Conservation (phyloP, 345 rosid species). For the Syzygium oleosum region DNA sequence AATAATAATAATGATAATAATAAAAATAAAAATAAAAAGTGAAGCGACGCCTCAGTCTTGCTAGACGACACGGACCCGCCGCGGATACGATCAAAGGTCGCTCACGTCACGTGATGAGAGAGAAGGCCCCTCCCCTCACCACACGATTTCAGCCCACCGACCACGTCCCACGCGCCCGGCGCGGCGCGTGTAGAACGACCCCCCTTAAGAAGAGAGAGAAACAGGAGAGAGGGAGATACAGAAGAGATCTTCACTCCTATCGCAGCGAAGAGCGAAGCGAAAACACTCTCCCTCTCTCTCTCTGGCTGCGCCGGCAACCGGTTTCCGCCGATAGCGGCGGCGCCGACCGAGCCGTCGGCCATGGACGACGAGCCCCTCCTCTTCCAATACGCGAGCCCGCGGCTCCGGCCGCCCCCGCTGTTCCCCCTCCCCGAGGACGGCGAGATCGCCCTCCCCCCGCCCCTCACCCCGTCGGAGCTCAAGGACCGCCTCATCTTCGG, state of each 20-base stretch:
- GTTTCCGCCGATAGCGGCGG: background rate
- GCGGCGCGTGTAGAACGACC: too few relatives aligned
- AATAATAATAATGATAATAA: background rate
- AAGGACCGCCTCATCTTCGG: slow-evolving; percentile 72
- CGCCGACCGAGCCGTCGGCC: background rate
- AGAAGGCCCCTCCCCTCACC: too few relatives aligned
- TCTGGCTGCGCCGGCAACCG: background rate
- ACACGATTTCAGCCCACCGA: too few relatives aligned
- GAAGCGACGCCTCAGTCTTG: background rate
- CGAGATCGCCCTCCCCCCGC: slow-evolving; percentile 48
- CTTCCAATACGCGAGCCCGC: slow-evolving; percentile 20
- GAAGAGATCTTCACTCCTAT: background rate
- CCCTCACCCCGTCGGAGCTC: slow-evolving; percentile 57
- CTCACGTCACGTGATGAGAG: background rate
- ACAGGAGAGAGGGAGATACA: too few relatives aligned
- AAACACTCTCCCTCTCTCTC: background rate
- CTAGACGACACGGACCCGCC: background rate
- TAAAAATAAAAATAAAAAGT: background rate
- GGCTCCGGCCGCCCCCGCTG: slow-evolving; percentile 30
- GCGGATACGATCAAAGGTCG: background rate
- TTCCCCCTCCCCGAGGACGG: slow-evolving; percentile 63
- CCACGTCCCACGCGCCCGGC: too few relatives aligned
- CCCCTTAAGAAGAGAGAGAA: too few relatives aligned
- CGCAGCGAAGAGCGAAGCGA: background rate
- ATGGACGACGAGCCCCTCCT: slow-evolving; percentile 61